Evolutionary conservation across 768 basidiomycete species (phyloP), one percentile per base, ranked within the genome.

Genomic region (Collybia sordida): DNA sequence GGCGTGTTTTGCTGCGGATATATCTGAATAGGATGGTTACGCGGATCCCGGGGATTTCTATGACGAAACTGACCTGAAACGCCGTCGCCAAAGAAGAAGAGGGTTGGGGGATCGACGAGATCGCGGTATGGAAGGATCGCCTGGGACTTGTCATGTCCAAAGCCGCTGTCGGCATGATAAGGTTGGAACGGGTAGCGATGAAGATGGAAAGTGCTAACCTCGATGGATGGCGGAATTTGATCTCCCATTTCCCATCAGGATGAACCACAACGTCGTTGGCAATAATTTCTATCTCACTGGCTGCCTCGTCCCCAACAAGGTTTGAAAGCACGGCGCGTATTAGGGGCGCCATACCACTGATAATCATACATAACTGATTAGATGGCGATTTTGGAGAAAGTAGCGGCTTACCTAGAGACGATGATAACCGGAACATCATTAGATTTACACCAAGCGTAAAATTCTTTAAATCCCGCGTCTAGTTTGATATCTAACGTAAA

Each of bases 31-130:
- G 45, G 15, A 27, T 21, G 23, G 34, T 14, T 22, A 2, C 19
- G n/a, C 19, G 36, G 19, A 11, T 27, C 3, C 3, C 34, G 3
- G 15, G 24, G 40, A 31, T 31, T 31, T 46, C 25, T 36, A n/a
- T 23, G 22, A 51, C 28, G 8, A 50, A 23, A 70, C 80, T 36
- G 51, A 90, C 93, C 93, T 49, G 92, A 94, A 43, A 97, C 97
- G 27, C 97, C 97, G 64, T 99, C 97, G 0, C 97, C 97, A 55
- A 97, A 95, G 81, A 97, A 99, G 71, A 99, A 96, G 8, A 96
- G 73, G 1, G 80, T 85, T 2, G 97, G 96, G 4, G 85, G 82
- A 41, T 81, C 64, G 5, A 72, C 58, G 37, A 95, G 76, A 36
- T 75, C 70, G n/a, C 85, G 77, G 70, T 98, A 99, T 0, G 92